Conservation (phyloP, 331 rosid species). For the Malus hybrid region DNA sequence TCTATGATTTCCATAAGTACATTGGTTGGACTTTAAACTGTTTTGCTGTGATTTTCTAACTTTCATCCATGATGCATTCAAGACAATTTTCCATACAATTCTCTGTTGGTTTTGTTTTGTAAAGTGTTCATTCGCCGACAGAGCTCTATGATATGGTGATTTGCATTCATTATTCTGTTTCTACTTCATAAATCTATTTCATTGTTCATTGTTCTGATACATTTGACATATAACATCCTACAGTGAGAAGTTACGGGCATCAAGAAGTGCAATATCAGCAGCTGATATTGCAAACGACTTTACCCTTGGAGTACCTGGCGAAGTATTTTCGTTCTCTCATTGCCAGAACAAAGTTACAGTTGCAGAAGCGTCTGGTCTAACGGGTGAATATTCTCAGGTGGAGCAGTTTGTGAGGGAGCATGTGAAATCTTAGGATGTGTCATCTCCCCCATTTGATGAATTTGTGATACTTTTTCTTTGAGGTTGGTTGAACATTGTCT, state of each 20-base stretch:
- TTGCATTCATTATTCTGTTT: no score
- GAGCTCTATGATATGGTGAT: no score
- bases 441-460: no score
- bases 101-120: not conserved
- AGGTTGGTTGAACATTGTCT: no score
- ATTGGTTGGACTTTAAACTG: not conserved
- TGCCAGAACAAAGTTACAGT: conserved; percentile 69
- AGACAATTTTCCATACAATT: not conserved
- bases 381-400: conserved; percentile 62
- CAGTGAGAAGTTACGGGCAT: conserved; percentile 75
- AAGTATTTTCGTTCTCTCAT: conserved; percentile 66
- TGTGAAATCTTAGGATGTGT: conserved; percentile 20
- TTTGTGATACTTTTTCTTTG: no score
- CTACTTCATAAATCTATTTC: not conserved
- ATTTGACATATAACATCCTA: conserved; percentile 3
- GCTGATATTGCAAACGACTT: conserved; percentile 77
- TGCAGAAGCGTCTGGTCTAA: conserved; percentile 77
- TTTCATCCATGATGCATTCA: not conserved
- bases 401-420: conserved; percentile 68
- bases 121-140: not conserved
- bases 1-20: not conserved
- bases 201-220: not conserved
- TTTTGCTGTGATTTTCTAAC: not conserved
- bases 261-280: conserved; percentile 71
- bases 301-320: conserved; percentile 61